phyloP scores from a whole-genome alignment of 305 asterid genomes.

The Fraxinus floribunda region DNA sequence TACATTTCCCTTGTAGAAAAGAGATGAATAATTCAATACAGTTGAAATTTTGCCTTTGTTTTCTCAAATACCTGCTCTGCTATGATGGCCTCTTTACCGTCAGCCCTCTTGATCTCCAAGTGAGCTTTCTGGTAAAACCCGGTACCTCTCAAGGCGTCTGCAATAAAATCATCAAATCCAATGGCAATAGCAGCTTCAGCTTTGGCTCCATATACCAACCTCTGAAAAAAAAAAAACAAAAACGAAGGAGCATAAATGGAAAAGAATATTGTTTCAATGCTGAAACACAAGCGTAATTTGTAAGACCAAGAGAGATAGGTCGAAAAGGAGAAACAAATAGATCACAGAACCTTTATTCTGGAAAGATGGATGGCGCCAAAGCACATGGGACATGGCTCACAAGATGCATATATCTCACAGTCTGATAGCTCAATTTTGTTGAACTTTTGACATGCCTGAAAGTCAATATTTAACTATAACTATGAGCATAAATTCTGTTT shows the following conservation, averaged over 20 bases:
- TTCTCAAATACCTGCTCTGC: slow-evolving; percentile 97
- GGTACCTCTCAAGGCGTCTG: slow-evolving; percentile 90
- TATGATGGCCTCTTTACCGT: slow-evolving; percentile 62
- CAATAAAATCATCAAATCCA: slow-evolving; percentile 92
- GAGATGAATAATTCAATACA: slow-evolving; percentile 43
- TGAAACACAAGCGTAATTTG: neutral
- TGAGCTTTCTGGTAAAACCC: slow-evolving; percentile 85
- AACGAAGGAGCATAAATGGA: neutral
- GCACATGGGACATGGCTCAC: slow-evolving; percentile 99
- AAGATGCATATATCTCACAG: slow-evolving; percentile 96
- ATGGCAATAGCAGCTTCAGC: slow-evolving; percentile 98
- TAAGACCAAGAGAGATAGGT: neutral
- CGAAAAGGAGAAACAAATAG: neutral
- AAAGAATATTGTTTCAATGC: neutral
- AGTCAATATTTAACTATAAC: neutral
- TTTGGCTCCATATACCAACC: slow-evolving; percentile 92
- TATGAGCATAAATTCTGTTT: neutral
- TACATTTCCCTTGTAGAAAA: neutral
- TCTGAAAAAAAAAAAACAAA: slow-evolving; percentile 36
- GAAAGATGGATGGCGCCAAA: slow-evolving; percentile 98
- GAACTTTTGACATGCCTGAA: slow-evolving; percentile 91
- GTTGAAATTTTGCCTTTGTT: slow-evolving; percentile 74
- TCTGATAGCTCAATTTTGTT: slow-evolving; percentile 85
- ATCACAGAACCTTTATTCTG: slow-evolving; percentile 62
- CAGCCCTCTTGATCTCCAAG: slow-evolving; percentile 80